A percentile compares a stretch with the other conserved stretches of the same genome.
These are phyloP conservation scores for Cornus controversa DNA, from an alignment of 148 eudicot species.

Conservation along the genomic window DNA sequence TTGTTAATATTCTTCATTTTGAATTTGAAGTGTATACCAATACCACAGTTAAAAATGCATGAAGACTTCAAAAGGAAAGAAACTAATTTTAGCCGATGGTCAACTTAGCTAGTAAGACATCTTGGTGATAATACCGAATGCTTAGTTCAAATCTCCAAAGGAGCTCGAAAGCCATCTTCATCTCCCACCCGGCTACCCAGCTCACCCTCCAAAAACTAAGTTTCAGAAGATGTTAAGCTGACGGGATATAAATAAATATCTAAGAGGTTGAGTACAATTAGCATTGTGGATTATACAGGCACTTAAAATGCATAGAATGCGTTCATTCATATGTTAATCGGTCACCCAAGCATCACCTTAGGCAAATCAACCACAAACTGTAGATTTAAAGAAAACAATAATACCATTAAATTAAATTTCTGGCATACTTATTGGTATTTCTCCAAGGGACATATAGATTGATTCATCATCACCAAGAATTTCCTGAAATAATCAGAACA, in stretches of 20 bases:
- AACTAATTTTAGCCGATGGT: background rate
- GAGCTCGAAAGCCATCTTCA: no score
- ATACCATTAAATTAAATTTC: conserved; percentile 40
- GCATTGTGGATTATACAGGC: background rate
- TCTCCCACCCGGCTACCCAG: no score
- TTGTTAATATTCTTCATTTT: background rate
- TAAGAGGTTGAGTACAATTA: background rate
- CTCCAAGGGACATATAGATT: conserved; percentile 88
- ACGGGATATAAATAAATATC: background rate
- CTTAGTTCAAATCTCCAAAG: no score
- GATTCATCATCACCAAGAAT: conserved; percentile 85
- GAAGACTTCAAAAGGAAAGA: background rate
- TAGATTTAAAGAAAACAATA: conserved; percentile 33
- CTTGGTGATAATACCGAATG: no score
- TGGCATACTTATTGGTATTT: conserved; percentile 91
- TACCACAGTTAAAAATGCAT: background rate
- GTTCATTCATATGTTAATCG: conserved; percentile 3
- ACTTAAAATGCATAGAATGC: background rate
- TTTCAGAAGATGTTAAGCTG: background rate
- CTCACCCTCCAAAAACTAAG: background rate
- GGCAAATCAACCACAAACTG: conserved; percentile 27
- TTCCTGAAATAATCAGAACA: conserved; percentile 52
- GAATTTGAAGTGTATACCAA: background rate
- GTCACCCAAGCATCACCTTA: conserved; percentile 21
- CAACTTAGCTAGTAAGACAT: no score